Percentiles rank a stretch among this genome's conserved stretches.
Evolutionary conservation across 2,329 filamentous ascomycete genomes (phyloP).

Genomic region (Penicillium sp.): DNA sequence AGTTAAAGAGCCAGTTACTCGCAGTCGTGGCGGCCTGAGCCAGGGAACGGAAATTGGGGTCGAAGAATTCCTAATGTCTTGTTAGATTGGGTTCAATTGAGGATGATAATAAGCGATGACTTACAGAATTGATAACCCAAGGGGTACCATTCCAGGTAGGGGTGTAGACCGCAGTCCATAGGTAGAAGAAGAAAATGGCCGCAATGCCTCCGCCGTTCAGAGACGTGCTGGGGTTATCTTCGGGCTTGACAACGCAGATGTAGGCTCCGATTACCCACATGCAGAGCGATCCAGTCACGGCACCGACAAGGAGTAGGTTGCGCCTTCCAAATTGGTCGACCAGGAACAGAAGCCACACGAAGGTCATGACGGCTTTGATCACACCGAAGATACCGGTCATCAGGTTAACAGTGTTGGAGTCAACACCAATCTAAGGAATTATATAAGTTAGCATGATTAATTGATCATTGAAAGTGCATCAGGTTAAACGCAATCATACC

Average conservation of each 20-base stretch:
- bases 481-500: constrained; percentile 1
- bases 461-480: not conserved
- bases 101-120: not conserved
- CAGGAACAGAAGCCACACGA: constrained; percentile 60
- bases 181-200: constrained; percentile 58
- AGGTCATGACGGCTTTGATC: constrained; percentile 59
- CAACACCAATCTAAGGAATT: constrained; percentile 46
- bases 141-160: constrained; percentile 65
- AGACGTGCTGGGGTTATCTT: constrained; percentile 18
- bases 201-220: constrained; percentile 32
- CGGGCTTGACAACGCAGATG: constrained; percentile 28
- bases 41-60: constrained; percentile 58
- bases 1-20: constrained; percentile 32
- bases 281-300: constrained; percentile 45
- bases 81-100: constrained; percentile 5
- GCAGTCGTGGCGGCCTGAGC: constrained; percentile 58
- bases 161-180: constrained; percentile 66
- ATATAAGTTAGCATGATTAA: constrained; percentile 1
- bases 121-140: constrained; percentile 60
- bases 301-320: constrained; percentile 58
- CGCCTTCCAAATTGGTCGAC: constrained; percentile 57
- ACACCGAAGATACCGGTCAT: constrained; percentile 71
- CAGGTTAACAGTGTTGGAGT: constrained; percentile 48
- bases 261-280: constrained; percentile 30
- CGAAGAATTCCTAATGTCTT: constrained; percentile 54